These are phyloP conservation scores for Coniosporium apollinis DNA, from an alignment of 495 filamentous ascomycete genomes.

Conservation along the genomic window DNA sequence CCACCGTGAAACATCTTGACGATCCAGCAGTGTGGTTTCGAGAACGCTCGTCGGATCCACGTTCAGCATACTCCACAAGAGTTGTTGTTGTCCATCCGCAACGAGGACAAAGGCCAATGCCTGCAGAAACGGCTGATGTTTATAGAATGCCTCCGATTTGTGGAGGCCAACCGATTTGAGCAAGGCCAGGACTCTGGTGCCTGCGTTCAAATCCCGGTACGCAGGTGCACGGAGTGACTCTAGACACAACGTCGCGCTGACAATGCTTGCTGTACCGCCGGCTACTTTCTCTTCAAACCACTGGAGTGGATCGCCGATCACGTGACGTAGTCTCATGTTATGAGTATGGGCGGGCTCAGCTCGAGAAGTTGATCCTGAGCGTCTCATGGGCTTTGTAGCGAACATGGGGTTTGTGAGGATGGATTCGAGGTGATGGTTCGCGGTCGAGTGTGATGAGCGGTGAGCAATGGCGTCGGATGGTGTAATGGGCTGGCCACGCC, in stretches of 20 bases:
- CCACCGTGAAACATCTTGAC: too few species aligned
- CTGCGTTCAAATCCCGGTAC: slow-evolving; percentile 21
- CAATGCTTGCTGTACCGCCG: slow-evolving; percentile 17
- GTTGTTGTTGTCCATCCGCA: too few species aligned
- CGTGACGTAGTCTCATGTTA: neutral
- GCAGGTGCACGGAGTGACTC: neutral
- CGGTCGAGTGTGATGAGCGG: slow-evolving; percentile 10
- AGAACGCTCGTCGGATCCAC: too few species aligned
- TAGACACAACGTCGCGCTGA: slow-evolving; percentile 15
- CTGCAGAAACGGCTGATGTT: slow-evolving; percentile 16
- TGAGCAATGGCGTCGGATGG: slow-evolving; percentile 1
- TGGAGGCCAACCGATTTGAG: slow-evolving; percentile 32
- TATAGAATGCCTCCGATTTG: slow-evolving; percentile 21
- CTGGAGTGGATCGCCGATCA: slow-evolving; percentile 23
- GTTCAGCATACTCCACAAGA: too few species aligned
- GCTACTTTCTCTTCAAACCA: slow-evolving; percentile 21
- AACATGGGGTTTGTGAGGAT: slow-evolving; percentile 61
- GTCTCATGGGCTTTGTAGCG: slow-evolving; percentile 6
- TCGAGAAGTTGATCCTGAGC: neutral
- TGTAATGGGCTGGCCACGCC: slow-evolving; percentile 8
- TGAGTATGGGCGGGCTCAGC: neutral
- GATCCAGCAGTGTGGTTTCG: too few species aligned
- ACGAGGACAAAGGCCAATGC: slow-evolving; percentile 30
- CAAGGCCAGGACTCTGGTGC: slow-evolving; percentile 30
- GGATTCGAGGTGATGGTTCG: slow-evolving; percentile 40